Percentiles rank a stretch among this genome's conserved stretches.
Evolutionary conservation across 306 rosid species (phyloP).

Genomic region (Quercus robur): DNA sequence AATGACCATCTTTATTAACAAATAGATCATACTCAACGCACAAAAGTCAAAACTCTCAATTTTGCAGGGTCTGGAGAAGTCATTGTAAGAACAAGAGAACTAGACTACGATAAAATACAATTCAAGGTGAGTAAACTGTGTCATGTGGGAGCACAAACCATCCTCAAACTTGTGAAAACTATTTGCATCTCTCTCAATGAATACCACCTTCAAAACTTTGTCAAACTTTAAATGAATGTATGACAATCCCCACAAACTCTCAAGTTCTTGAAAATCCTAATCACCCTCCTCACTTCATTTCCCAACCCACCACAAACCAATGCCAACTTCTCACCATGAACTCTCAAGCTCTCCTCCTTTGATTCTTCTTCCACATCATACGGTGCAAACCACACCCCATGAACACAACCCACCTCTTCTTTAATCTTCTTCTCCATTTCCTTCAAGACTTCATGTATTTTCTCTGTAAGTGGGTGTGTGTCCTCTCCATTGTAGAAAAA

Average conservation of each 20-base stretch:
- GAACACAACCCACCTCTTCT: constrained; percentile 48
- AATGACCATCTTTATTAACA: no score
- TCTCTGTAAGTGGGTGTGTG: constrained; percentile 40
- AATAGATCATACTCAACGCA: no score
- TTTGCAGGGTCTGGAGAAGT: no score
- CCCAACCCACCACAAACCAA: constrained; percentile 34
- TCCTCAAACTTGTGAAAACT: constrained; percentile 59
- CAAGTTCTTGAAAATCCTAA: constrained; percentile 60
- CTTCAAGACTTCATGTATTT: constrained; percentile 43
- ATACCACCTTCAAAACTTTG: constrained; percentile 41
- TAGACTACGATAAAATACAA: no score
- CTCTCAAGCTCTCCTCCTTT: constrained; percentile 58
- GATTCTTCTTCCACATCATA: constrained; percentile 70
- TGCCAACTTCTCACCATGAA: constrained; percentile 67
- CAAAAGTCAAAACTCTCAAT: no score
- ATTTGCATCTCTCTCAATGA: constrained; percentile 60
- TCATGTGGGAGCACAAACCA: constrained; percentile 29
- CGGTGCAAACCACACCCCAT: constrained; percentile 39
- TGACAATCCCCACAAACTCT: constrained; percentile 64
- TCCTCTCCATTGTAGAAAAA: constrained; percentile 56
- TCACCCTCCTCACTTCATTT: constrained; percentile 23
- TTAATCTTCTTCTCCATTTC: constrained; percentile 57
- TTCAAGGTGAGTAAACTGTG: no score
- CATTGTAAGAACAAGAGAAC: no score
- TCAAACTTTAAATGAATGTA: constrained; percentile 50